These are phyloP conservation scores for Huntiella omanensis DNA, from an alignment of 2,329 filamentous ascomycete genomes.

Conservation along the genomic window DNA sequence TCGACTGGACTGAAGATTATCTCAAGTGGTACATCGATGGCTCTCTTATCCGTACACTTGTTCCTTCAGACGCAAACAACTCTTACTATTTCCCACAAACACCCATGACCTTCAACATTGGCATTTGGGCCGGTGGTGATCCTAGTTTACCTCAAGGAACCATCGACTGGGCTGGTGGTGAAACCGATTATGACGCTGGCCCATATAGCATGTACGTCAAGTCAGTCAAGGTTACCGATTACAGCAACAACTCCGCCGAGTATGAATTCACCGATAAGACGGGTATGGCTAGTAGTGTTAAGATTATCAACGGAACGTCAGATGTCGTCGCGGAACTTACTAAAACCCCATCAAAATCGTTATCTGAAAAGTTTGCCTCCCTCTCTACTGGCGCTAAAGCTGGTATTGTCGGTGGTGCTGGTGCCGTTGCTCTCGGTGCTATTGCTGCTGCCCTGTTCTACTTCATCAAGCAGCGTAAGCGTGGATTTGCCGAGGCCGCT, in stretches of 20 bases:
- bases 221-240: slow-evolving; percentile 35
- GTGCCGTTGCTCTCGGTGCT: slow-evolving; percentile 20
- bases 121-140: slow-evolving; percentile 47
- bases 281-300: slow-evolving; percentile 46
- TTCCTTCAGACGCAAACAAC: slow-evolving; percentile 39
- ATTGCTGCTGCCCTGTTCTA: slow-evolving; percentile 30
- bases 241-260: slow-evolving; percentile 37
- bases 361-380: slow-evolving; percentile 34
- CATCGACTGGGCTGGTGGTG: slow-evolving; percentile 51
- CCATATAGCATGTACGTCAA: slow-evolving; percentile 62
- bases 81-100: slow-evolving; percentile 55
- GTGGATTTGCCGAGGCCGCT: slow-evolving; percentile 31
- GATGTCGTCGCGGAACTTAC: slow-evolving; percentile 23
- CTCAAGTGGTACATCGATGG: slow-evolving; percentile 56
- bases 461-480: slow-evolving; percentile 35
- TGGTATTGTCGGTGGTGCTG: slow-evolving; percentile 31
- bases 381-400: slow-evolving; percentile 31
- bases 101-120: slow-evolving; percentile 50
- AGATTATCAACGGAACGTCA: slow-evolving; percentile 38
- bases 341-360: slow-evolving; percentile 22
- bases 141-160: slow-evolving; percentile 34
- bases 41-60: slow-evolving; percentile 41
- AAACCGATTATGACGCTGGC: slow-evolving; percentile 43
- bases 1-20: slow-evolving; percentile 48
- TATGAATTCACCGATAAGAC: slow-evolving; percentile 45